Base-by-base conservation (phyloP, 345 rosid species). In the Eucalyptus tenuipes region DNA sequence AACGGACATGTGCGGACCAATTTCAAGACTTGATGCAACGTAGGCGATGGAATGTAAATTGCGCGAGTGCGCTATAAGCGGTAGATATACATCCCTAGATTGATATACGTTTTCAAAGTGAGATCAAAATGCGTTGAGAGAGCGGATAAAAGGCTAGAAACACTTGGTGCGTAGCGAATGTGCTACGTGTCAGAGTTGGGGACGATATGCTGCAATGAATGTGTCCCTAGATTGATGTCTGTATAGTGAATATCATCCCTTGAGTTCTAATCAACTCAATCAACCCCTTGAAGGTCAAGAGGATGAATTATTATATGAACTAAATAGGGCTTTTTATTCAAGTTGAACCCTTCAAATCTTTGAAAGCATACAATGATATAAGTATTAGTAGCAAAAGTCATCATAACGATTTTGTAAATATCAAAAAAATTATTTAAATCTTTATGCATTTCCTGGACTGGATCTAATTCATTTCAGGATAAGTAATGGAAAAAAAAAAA, bases 31-130 rank as follows among this genome's bases (percentile, higher is more conserved):
- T 8, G 55, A 52, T 52, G 55, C 10, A 52, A 52, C 24, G 1
- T 52, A 52, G 24, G 55, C 1, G 55, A 52, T 18, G 55, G 55
- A 52, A 52, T 18, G 4, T 17, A 15, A 18, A 49, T 49, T 15
- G 52, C 17, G 17, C 1, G 20, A 49, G 52, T 49, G 18, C 1
- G 4, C 55, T 3, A 17, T 52, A 52, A 2, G 0, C 2, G 0
- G 24, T 22, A 55, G 5, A 55, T 22, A 55, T 22, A 24, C 29
- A 55, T 55, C 27, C 11, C 5, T 55, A 55, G 29, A 22, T 55
- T 24, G 12, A 55, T 24, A 55, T 55, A 1, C 1, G 2, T 55
- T 22, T 55, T 55, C 12, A 10, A 24, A 55, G 29, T 20, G 27
- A 55, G 61, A 8, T 55, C 12, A 24, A 24, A 55, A 55, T 0